phyloP scores from a whole-genome alignment of 257 asterid species.

The Asclepias syriaca region DNA sequence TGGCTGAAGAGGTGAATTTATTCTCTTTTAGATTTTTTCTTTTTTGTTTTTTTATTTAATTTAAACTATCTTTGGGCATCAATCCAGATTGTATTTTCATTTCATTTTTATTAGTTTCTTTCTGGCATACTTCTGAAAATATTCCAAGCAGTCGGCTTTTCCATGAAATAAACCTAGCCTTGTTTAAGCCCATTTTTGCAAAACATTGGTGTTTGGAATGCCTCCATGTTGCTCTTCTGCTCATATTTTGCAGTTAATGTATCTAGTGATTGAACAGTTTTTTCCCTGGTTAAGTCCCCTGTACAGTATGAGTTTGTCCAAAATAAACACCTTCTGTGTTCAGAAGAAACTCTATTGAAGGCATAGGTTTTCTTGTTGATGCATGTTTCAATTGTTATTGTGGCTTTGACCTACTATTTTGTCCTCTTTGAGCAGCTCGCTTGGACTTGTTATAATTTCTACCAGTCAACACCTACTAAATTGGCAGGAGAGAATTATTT shows the following conservation, averaged over 20 bases:
- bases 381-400: slow-evolving; percentile 13
- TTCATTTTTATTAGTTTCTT: background rate
- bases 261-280: background rate
- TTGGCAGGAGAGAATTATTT: slow-evolving; percentile 98
- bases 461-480: slow-evolving; percentile 94
- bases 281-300: background rate
- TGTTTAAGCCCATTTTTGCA: slow-evolving; percentile 1
- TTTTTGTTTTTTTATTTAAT: background rate
- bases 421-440: slow-evolving; percentile 65
- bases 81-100: background rate
- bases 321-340: background rate
- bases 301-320: background rate
- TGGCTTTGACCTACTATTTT: slow-evolving; percentile 5
- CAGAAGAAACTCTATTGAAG: background rate
- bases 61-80: background rate
- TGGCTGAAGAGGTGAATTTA: slow-evolving; percentile 86
- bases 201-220: background rate
- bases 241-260: background rate
- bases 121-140: background rate
- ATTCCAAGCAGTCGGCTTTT: background rate
- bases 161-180: background rate
- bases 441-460: slow-evolving; percentile 99
- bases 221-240: background rate
- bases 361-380: background rate
- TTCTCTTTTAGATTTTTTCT: background rate